phyloP scores from a whole-genome alignment of 345 rosid genomes.

The Citrus sp. region DNA sequence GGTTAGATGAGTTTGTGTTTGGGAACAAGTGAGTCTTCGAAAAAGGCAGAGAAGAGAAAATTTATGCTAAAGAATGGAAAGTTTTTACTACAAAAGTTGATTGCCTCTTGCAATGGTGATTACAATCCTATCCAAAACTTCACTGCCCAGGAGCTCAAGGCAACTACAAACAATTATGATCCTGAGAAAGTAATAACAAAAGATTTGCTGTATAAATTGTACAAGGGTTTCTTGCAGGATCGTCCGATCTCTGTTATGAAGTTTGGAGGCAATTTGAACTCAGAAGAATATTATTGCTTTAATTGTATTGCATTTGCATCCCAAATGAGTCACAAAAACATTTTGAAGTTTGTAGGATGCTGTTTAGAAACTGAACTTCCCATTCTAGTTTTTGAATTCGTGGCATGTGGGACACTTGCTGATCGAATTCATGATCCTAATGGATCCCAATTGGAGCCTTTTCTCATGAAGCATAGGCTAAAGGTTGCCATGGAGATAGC shows the following conservation, averaged over 20 bases:
- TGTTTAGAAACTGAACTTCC: not conserved
- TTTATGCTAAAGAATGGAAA: slow-evolving; percentile 1
- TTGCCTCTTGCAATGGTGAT: slow-evolving; percentile 15
- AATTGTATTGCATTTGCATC: not conserved
- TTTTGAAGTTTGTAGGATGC: not conserved
- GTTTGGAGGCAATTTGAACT: not conserved
- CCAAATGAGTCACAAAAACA: not conserved
- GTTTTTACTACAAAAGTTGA: slow-evolving; percentile 6
- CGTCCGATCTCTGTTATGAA: slow-evolving; percentile 9
- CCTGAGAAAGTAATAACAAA: not conserved
- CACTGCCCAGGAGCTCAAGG: slow-evolving; percentile 6
- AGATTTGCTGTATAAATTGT: not conserved
- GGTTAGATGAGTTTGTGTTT: not conserved
- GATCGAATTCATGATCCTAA: not conserved
- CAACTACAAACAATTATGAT: slow-evolving; percentile 7
- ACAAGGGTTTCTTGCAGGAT: slow-evolving; percentile 8
- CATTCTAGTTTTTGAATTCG: too few species aligned
- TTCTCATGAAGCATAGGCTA: not conserved
- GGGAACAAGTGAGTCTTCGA: not conserved
- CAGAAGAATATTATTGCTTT: not conserved
- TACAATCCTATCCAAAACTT: slow-evolving; percentile 6
- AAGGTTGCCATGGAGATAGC: too few species aligned
- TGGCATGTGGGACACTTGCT: not conserved
- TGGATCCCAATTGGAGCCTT: not conserved
- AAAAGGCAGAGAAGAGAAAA: not conserved